Evolutionary conservation across 164 flowering plant genomes (phyloP), one percentile per base, ranked within the genome.

Genomic region (Nelumbo lutea): DNA sequence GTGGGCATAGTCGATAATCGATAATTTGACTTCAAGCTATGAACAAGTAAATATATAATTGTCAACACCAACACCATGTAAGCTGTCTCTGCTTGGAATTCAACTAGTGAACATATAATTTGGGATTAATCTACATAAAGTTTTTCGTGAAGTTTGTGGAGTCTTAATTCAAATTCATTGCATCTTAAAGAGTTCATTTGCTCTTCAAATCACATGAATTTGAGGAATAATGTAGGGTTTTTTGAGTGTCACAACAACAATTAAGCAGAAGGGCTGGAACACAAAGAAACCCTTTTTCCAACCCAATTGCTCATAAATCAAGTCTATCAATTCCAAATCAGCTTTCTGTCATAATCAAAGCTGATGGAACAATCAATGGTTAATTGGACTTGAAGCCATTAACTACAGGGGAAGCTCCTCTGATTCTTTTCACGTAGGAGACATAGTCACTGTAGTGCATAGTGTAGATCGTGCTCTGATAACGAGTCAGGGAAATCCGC

Each of bases 381-480:
- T 70, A 27, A 67, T 72, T 68, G 61, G 77, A 70, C 79, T 81
- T 82, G 41, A 72, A 61, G 48, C 85, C 87, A 53, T 13, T 76
- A 83, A 86, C 46, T 59, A 76, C 60, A 5, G 90, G 96, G 63
- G 76, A 73, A 40, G 70, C 82, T 48, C 94, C 94, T 76, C 96
- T 82, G 57, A 75, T 84, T 58, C 81, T 74, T 77, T 78, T 85
- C 61, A 93, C 91, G 66, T 87, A 85, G 15, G 88, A 67, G 62
- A 72, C 80, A 70, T 95, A 95, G 15, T 95, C 96, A 57, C 86
- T 79, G 73, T 83, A 90, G 68, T 78, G 87, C 95, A 96, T 81
- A 44, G 95, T 87, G 68, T 77, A 92, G 61, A 91, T n/a, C 6
- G 98, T 88, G 84, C 99, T 96, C 75, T 92, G 93, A 70, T 96